phyloP scores from a whole-genome alignment of 192 early-diverging fungal species.

The Phlyctochytrium planicorne region DNA sequence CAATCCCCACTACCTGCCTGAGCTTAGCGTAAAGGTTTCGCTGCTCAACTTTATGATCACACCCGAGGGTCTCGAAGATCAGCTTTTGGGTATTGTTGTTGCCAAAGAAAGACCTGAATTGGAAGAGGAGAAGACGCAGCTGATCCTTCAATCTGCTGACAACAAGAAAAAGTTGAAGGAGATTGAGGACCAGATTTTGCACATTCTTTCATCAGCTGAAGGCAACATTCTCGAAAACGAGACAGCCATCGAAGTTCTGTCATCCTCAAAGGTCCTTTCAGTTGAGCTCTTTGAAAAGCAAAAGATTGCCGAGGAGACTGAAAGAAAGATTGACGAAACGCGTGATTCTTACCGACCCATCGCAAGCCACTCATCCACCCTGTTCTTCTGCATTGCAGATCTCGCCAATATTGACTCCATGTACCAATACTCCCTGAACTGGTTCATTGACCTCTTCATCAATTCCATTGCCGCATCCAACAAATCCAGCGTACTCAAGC shows the following conservation, averaged over 20 bases:
- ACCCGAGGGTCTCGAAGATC: conserved; percentile 66
- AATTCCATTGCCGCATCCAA: conserved; percentile 50
- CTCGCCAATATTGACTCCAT: conserved; percentile 68
- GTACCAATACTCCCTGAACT: conserved; percentile 68
- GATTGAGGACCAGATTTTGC: conserved; percentile 63
- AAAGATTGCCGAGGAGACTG: conserved; percentile 67
- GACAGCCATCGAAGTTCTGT: conserved; percentile 62
- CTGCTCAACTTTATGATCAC: conserved; percentile 72
- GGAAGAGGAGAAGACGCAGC: conserved; percentile 67
- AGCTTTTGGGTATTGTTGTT: conserved; percentile 64
- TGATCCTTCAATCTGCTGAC: conserved; percentile 61
- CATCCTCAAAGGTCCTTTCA: conserved; percentile 56
- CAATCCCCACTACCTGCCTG: conserved; percentile 67
- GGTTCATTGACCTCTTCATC: conserved; percentile 67
- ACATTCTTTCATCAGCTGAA: conserved; percentile 60
- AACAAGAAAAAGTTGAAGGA: conserved; percentile 65
- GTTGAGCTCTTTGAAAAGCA: conserved; percentile 66
- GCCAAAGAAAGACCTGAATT: conserved; percentile 63
- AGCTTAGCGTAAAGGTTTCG: conserved; percentile 62
- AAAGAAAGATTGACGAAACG: conserved; percentile 67
- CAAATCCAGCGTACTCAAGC: conserved; percentile 60
- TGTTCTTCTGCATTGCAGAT: conserved; percentile 70
- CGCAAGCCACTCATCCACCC: conserved; percentile 58
- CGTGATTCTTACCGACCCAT: conserved; percentile 66
- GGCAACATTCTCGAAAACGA: conserved; percentile 70